Conservation (phyloP, 2,329 filamentous ascomycete species). For the Pseudogymnoascus sp. region DNA sequence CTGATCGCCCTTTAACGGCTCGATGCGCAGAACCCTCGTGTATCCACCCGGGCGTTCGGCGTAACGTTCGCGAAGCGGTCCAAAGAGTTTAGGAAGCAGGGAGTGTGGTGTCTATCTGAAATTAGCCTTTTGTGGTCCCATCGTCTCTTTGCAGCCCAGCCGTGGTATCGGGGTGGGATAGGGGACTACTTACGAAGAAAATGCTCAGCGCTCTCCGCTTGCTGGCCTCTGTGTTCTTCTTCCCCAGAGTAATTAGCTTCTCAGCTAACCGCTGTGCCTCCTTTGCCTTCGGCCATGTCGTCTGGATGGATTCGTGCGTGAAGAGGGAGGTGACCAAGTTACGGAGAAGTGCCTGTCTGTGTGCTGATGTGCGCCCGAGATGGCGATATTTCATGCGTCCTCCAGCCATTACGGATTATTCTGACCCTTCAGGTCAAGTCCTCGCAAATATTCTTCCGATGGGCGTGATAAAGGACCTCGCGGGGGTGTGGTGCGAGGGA, state of each 20-base stretch:
- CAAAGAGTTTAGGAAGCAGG: conserved; percentile 81
- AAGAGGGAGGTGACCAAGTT: conserved; percentile 95
- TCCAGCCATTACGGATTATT: conserved; percentile 63
- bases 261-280: conserved; percentile 91
- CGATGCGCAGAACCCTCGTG: conserved; percentile 87
- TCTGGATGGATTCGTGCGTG: conserved; percentile 86
- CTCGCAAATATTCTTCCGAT: not conserved
- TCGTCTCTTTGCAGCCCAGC: not conserved
- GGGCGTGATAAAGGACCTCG: not conserved
- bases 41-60: conserved; percentile 77
- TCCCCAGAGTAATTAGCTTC: conserved; percentile 88
- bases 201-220: conserved; percentile 69
- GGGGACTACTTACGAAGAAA: conserved; percentile 64
- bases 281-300: conserved; percentile 94
- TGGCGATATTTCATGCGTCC: conserved; percentile 83
- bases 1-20: conserved; percentile 82
- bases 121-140: not conserved
- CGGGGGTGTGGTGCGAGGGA: conserved; percentile 1
- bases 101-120: conserved; percentile 55
- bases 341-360: conserved; percentile 85
- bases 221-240: conserved; percentile 82
- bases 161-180: not conserved
- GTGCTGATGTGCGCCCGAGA: conserved; percentile 76
- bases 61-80: conserved; percentile 74
- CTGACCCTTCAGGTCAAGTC: not conserved